These are phyloP conservation scores for Phaeophleospora eucalypticola DNA, from an alignment of 2,329 filamentous ascomycete species.

Conservation along the genomic window DNA sequence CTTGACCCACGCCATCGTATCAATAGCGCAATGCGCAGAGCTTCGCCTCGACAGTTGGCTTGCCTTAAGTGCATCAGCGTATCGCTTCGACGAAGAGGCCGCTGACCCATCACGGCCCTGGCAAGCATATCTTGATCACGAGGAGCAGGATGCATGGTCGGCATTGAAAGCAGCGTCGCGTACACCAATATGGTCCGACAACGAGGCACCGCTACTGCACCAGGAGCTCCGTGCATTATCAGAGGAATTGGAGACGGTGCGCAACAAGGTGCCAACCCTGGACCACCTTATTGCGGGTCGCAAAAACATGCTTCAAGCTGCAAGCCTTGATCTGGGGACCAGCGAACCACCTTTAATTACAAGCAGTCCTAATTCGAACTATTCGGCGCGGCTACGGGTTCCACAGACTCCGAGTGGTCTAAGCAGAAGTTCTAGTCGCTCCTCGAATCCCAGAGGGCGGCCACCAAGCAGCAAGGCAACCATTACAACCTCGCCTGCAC, in stretches of 20 bases:
- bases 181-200: constrained; percentile 35
- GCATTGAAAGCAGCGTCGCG: constrained; percentile 31
- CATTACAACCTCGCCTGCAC: constrained; percentile 11
- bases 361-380: constrained; percentile 14
- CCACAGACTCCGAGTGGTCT: constrained; percentile 11
- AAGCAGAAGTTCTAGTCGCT: constrained; percentile 22
- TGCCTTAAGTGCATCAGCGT: constrained; percentile 41
- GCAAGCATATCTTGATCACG: constrained; percentile 31
- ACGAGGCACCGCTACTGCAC: constrained; percentile 39
- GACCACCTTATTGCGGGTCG: constrained; percentile 47
- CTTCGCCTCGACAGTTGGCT: constrained; percentile 90
- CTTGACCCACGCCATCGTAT: constrained; percentile 76
- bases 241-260: constrained; percentile 41
- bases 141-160: constrained; percentile 30
- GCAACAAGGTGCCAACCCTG: constrained; percentile 43
- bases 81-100: constrained; percentile 29
- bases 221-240: constrained; percentile 40
- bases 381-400: constrained; percentile 11
- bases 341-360: constrained; percentile 22
- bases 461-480: constrained; percentile 12
- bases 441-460: constrained; percentile 9
- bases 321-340: constrained; percentile 37
- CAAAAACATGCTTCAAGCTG: constrained; percentile 47
- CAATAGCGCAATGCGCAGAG: constrained; percentile 77
- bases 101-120: constrained; percentile 35